Evolutionary conservation across 345 rosid species (phyloP).

Genomic region (Citrus reticulata): DNA sequence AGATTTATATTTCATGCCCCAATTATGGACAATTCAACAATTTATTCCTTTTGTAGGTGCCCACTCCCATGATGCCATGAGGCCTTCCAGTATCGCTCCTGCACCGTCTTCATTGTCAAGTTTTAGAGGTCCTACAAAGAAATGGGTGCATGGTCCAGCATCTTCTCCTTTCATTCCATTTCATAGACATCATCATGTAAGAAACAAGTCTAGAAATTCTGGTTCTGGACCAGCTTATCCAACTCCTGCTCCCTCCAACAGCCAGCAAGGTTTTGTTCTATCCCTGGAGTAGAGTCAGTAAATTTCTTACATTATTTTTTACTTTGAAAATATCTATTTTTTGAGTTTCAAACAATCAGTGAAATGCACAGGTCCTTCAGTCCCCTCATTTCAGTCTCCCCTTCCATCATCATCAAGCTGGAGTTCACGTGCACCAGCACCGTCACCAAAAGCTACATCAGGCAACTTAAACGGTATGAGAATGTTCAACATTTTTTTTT

Average conservation of each 20-base stretch:
- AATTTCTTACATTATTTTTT: neutral
- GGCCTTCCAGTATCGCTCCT: constrained; percentile 49
- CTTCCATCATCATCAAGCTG: constrained; percentile 21
- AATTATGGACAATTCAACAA: neutral
- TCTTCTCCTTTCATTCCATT: constrained; percentile 27
- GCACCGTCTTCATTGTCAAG: constrained; percentile 38
- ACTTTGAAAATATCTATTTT: neutral
- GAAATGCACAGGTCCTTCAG: constrained; percentile 29
- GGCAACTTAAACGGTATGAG: constrained; percentile 30
- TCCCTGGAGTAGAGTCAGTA: neutral
- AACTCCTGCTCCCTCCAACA: constrained; percentile 21
- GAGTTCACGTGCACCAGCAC: constrained; percentile 36
- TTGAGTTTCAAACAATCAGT: neutral
- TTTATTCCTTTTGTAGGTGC: constrained; percentile 28
- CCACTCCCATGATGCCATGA: constrained; percentile 20
- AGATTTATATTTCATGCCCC: neutral
- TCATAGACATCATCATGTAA: constrained; percentile 29
- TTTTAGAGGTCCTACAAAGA: constrained; percentile 18
- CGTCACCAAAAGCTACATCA: constrained; percentile 20
- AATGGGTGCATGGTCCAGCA: constrained; percentile 26
- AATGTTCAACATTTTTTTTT: constrained; percentile 1
- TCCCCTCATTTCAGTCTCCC: constrained; percentile 30
- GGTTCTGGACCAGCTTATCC: constrained; percentile 26
- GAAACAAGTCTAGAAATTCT: constrained; percentile 20
- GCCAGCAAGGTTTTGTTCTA: constrained; percentile 26